Percentiles rank a stretch among this genome's conserved stretches.
These are phyloP conservation scores for Mycena amicta DNA, from an alignment of 768 basidiomycete species.

Conservation along the genomic window DNA sequence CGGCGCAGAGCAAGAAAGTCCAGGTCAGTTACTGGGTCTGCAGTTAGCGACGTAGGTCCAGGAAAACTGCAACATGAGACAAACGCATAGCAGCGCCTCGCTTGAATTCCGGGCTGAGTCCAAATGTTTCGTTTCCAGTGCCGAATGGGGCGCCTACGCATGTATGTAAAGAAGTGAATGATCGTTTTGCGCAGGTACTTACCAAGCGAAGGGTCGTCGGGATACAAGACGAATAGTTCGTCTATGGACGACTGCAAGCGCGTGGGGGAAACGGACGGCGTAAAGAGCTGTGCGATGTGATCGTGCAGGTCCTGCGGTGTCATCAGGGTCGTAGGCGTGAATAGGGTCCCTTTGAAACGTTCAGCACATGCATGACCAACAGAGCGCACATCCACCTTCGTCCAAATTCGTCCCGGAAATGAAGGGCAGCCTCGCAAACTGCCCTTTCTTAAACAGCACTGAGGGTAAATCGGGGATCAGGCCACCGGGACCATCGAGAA, in stretches of 20 bases:
- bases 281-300: slow-evolving; percentile 24
- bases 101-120: slow-evolving; percentile 41
- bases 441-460: slow-evolving; percentile 31
- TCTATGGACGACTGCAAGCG: slow-evolving; percentile 22
- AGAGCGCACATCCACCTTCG: slow-evolving; percentile 37
- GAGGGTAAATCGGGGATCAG: slow-evolving; percentile 43
- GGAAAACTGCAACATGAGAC: too few species aligned
- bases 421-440: slow-evolving; percentile 43
- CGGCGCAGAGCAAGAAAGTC: slow-evolving; percentile 33
- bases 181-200: too few species aligned
- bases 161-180: too few species aligned
- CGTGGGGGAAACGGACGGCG: slow-evolving; percentile 27
- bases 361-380: neutral
- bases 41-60: too few species aligned
- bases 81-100: slow-evolving; percentile 29
- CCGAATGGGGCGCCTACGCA: slow-evolving; percentile 44
- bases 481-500: slow-evolving; percentile 43
- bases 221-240: slow-evolving; percentile 41
- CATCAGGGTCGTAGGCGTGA: slow-evolving; percentile 25
- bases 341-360: slow-evolving; percentile 34
- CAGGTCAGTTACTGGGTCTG: slow-evolving; percentile 26
- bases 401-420: slow-evolving; percentile 49
- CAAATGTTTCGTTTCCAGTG: slow-evolving; percentile 45
- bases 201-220: slow-evolving; percentile 38
- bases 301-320: slow-evolving; percentile 27